Base-by-base conservation (phyloP, 306 rosid genomes). In the Gleditsia sinensis region DNA sequence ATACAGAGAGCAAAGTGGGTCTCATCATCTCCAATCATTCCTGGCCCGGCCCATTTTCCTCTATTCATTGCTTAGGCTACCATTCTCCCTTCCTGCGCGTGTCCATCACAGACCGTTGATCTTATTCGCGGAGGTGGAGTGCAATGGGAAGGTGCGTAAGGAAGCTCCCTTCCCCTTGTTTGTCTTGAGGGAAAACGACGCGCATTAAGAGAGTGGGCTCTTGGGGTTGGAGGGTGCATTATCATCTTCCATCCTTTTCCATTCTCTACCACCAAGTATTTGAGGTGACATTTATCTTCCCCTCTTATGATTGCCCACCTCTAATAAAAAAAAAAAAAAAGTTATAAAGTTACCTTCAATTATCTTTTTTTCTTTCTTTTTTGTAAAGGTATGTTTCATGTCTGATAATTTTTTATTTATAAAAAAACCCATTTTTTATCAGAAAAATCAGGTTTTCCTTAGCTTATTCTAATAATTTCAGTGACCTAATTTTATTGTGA, bases 131-230 rank as follows among this genome's bases (percentile, higher is more conserved):
- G 8, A 9, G 24, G 9, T 20, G 27, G 67, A 5, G n/a, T 9
- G 0, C 36, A 5, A 56, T n/a, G 1, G 20, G 37, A 7, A 56
- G 62, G 36, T 9, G 59, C 49, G 27, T 66, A 72, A 13, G 4
- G 27, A 17, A 25, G 48, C 11, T 9, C 24, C 39, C 7, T 4
- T 56, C 56, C 60, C 76, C n/a, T 3, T 17, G 51, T 74, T 23
- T 68, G 66, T 72, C 54, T 70, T 25, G 33, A 66, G 83, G 59
- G 84, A 83, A 83, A 80, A 72, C 23, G 84, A 80, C 87, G 72
- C 7, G 82, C 97, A 89, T 81, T 85, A 54, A 58, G 59, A 40
- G 71, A 77, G 91, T 89, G 98, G 98, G 91, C 53, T 80, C 78
- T 30, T 58, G 56, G 45, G 71, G 66, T 54, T 64, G 43, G 69